phyloP scores from a whole-genome alignment of 1,284 basidiomycete species.

The Tetrapyrgos nigripes region DNA sequence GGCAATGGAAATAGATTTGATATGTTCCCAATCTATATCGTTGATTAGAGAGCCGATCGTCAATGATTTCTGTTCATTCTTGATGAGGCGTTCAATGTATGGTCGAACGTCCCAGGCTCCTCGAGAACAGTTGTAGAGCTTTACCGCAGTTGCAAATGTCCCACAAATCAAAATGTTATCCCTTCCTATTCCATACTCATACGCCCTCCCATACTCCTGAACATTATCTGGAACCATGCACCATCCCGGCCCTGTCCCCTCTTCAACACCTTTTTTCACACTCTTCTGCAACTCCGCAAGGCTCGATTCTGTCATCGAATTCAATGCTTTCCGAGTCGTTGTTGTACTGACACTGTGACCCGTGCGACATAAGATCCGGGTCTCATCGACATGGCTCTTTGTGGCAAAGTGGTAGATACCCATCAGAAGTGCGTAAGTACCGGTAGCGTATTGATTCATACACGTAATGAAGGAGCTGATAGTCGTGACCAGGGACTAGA shows the following conservation, averaged over 20 bases:
- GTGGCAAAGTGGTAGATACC: background rate
- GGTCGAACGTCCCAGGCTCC: background rate
- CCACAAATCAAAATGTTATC: background rate
- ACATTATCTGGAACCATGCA: too few relatives aligned
- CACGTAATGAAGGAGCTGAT: background rate
- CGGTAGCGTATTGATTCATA: background rate
- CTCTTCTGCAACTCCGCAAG: too few relatives aligned
- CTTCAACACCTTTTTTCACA: too few relatives aligned
- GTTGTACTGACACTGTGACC: background rate
- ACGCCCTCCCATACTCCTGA: background rate
- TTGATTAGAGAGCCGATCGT: background rate
- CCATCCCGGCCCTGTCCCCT: too few relatives aligned
- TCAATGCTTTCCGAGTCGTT: background rate
- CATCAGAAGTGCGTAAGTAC: background rate
- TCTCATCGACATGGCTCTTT: background rate
- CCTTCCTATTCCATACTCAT: background rate
- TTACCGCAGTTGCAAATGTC: background rate
- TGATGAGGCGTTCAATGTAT: background rate
- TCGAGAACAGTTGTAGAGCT: background rate
- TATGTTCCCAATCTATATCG: slow-evolving; percentile 18
- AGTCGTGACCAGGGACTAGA: background rate
- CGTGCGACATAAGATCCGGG: background rate
- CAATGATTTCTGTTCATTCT: background rate
- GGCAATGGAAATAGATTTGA: background rate
- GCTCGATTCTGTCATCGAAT: too few relatives aligned